Base-by-base conservation (phyloP, 78 protist genomes). In the Polysphondylium violaceum region DNA sequence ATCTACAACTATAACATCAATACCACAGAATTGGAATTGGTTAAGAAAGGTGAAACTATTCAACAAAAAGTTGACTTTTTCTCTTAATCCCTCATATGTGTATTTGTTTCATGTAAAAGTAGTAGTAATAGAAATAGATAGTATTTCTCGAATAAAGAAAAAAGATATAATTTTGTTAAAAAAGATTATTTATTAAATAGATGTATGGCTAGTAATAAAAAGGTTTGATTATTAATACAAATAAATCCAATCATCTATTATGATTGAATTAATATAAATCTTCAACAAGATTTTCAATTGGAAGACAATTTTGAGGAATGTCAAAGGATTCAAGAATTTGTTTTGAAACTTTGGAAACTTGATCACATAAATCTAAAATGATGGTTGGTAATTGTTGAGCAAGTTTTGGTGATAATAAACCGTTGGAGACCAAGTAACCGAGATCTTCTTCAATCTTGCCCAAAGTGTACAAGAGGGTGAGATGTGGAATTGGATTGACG, bases 41-140 rank as follows among this genome's bases (percentile, higher is more conserved):
- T 83, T 43, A 83, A 83, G 44, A 71, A 67, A 29, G 77, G 81
- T 69, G 91, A 83, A 59, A 83, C 91, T 6, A 78, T 78, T 50
- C 76, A 78, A 51, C 68, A 78, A 17, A 78, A 64, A 36, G 64
- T 78, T 50, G 31, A 41, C 3, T 78, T 78, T 50, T 78, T 78
- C n/a, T 78, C 88, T 41, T 78, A 63, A 64, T 36, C 21, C 3
- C 14, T n/a, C n/a, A n/a, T n/a, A n/a, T n/a, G n/a, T n/a, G n/a
- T n/a, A n/a, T n/a, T n/a, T n/a, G n/a, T n/a, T n/a, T n/a, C n/a
- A n/a, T n/a, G 36, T 36, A 36, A 35, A 19, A 64, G 36, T 16
- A 63, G 21, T 63, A 11, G 21, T 3, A 61, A 33, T 31, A n/a
- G 31, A 60, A 60, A 14, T 23, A 60, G 31, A 60, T 2, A 9